These are phyloP conservation scores for Lepiota subincarnata DNA, from an alignment of 768 basidiomycete genomes.

Conservation along the genomic window DNA sequence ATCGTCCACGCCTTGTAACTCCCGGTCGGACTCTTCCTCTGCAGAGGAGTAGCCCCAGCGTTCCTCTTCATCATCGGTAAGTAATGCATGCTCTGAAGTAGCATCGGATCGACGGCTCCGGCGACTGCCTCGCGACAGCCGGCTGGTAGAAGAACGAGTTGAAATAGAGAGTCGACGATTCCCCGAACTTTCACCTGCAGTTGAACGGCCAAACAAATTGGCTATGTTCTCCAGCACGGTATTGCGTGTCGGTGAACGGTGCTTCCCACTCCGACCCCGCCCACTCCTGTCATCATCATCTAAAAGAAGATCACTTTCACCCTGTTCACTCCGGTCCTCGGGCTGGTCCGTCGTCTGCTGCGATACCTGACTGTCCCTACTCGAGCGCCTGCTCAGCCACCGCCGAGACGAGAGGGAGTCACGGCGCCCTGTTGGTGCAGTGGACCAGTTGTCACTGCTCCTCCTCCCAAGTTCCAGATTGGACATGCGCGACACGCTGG, in stretches of 20 bases:
- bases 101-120: slow-evolving; percentile 53
- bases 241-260: slow-evolving; percentile 31
- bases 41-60: slow-evolving; percentile 94
- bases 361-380: slow-evolving; percentile 42
- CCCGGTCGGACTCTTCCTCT: slow-evolving; percentile 57
- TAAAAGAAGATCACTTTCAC: slow-evolving; percentile 26
- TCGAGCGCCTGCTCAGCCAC: slow-evolving; percentile 37
- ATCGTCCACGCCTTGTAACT: slow-evolving; percentile 27
- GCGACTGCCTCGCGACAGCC: slow-evolving; percentile 44
- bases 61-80: slow-evolving; percentile 54
- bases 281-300: slow-evolving; percentile 23
- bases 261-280: slow-evolving; percentile 14
- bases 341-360: slow-evolving; percentile 33
- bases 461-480: slow-evolving; percentile 50
- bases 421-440: slow-evolving; percentile 45
- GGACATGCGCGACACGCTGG: slow-evolving; percentile 79
- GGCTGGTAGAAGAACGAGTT: slow-evolving; percentile 50
- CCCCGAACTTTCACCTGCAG: slow-evolving; percentile 33
- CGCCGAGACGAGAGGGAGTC: slow-evolving; percentile 34
- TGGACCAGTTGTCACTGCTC: slow-evolving; percentile 53
- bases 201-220: slow-evolving; percentile 56
- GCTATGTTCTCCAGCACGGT: slow-evolving; percentile 65
- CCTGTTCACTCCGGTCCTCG: slow-evolving; percentile 23
- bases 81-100: slow-evolving; percentile 56
- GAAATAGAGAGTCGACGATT: slow-evolving; percentile 54